phyloP scores from a whole-genome alignment of 805 yeast genomes.

The Cyberlindnera maritima region DNA sequence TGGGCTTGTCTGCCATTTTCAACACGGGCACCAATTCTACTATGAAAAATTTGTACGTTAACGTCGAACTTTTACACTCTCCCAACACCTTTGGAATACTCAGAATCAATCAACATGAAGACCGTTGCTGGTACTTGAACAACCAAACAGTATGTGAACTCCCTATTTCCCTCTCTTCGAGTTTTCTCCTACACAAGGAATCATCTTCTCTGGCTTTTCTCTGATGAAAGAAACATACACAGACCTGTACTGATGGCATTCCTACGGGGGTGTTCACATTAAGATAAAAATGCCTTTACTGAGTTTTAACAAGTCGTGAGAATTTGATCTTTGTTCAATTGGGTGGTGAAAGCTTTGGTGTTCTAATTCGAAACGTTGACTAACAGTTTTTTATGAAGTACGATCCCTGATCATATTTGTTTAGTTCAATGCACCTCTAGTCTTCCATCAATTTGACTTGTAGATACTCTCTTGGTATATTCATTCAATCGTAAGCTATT shows the following conservation, averaged over 20 bases:
- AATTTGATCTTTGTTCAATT: not conserved
- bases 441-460: too few species aligned
- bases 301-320: conserved; percentile 12
- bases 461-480: too few species aligned
- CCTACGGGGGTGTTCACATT: conserved; percentile 24
- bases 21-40: not conserved
- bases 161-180: not conserved
- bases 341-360: too few species aligned
- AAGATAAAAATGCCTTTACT: conserved; percentile 37
- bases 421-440: too few species aligned
- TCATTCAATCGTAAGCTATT: too few species aligned
- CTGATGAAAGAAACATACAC: conserved; percentile 49
- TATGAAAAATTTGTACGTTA: not conserved
- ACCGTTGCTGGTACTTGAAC: not conserved
- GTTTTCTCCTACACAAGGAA: not conserved
- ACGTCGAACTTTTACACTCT: not conserved
- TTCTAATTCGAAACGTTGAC: not conserved
- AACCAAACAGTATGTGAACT: conserved; percentile 1
- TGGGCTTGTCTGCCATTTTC: not conserved
- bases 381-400: too few species aligned
- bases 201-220: not conserved
- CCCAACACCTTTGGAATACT: not conserved
- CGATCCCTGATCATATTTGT: too few species aligned
- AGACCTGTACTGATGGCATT: conserved; percentile 53
- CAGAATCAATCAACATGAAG: not conserved